A percentile compares a stretch with the other conserved stretches of the same genome.
These are phyloP conservation scores for Dryas alaskensis DNA, from an alignment of 306 rosid species.

Conservation along the genomic window DNA sequence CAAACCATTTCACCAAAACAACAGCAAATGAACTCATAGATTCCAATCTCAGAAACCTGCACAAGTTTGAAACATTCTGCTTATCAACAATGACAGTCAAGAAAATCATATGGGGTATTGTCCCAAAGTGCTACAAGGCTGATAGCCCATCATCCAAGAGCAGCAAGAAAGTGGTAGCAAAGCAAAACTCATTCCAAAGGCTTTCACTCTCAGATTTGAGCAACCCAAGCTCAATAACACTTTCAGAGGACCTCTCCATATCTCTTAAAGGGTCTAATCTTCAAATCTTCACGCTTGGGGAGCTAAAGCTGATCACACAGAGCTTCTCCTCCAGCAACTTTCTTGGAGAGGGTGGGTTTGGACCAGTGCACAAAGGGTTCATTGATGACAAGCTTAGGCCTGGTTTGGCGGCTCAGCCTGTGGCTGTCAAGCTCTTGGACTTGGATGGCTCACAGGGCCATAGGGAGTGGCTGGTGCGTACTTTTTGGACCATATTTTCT, in stretches of 20 bases:
- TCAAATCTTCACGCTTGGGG: constrained; percentile 61
- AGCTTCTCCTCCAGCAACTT: constrained; percentile 63
- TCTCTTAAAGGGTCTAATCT: constrained; percentile 83
- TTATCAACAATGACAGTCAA: constrained; percentile 23
- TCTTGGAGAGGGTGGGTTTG: constrained; percentile 97
- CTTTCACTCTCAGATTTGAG: constrained; percentile 68
- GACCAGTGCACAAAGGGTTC: constrained; percentile 94
- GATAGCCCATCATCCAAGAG: constrained; percentile 28
- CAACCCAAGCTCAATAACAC: constrained; percentile 45
- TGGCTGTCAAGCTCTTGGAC: constrained; percentile 85
- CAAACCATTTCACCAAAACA: background rate
- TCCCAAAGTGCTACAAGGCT: constrained; percentile 52
- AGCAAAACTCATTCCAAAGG: constrained; percentile 51
- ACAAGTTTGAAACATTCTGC: background rate
- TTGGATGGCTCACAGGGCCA: constrained; percentile 95
- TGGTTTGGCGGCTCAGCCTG: constrained; percentile 80
- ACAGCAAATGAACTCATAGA: background rate
- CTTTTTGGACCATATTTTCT: background rate
- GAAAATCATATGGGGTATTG: constrained; percentile 44
- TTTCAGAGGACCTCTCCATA: constrained; percentile 73
- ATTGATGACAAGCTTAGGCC: constrained; percentile 78
- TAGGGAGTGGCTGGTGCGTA: constrained; percentile 91
- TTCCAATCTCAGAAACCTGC: background rate
- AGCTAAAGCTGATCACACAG: constrained; percentile 80
- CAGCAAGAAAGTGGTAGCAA: constrained; percentile 51